phyloP scores from a whole-genome alignment of 345 rosid species.

The Lepidium didymum region DNA sequence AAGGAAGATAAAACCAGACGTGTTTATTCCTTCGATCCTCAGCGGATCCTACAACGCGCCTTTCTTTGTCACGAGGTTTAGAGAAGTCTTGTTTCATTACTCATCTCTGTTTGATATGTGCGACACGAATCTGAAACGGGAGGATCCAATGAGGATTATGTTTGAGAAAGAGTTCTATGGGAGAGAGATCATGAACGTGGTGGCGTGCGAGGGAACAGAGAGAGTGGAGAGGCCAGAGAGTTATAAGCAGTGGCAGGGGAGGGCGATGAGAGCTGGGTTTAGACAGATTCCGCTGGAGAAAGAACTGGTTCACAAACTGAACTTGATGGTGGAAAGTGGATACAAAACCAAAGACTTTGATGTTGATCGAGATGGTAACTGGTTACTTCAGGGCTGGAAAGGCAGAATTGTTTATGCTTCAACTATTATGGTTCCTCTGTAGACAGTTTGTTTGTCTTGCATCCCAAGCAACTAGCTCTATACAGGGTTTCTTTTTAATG shows the following conservation, averaged over 20 bases:
- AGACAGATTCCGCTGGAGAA: conserved; percentile 42
- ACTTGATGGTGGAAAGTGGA: conserved; percentile 22
- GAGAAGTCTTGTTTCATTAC: conserved; percentile 67
- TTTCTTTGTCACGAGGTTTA: conserved; percentile 62
- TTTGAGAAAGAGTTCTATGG: conserved; percentile 62
- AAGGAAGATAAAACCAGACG: conserved; percentile 48
- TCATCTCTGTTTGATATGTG: conserved; percentile 60
- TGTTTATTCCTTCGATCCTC: conserved; percentile 38
- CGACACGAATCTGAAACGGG: conserved; percentile 35
- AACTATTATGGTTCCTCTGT: conserved; percentile 49
- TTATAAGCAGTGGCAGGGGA: conserved; percentile 69
- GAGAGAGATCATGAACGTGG: conserved; percentile 49
- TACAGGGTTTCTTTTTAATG: background rate
- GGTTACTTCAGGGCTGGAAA: conserved; percentile 88
- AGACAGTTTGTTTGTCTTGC: conserved; percentile 8
- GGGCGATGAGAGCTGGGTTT: conserved; percentile 60
- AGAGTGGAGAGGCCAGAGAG: conserved; percentile 83
- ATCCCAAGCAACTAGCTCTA: background rate
- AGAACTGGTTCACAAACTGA: conserved; percentile 36
- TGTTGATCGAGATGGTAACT: conserved; percentile 47
- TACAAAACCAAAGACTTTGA: conserved; percentile 51
- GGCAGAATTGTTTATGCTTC: conserved; percentile 60
- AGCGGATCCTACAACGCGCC: conserved; percentile 68
- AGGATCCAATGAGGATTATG: conserved; percentile 50
- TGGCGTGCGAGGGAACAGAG: conserved; percentile 74